Evolutionary conservation across 305 asterid genomes (phyloP), one percentile per base, ranked within the genome.

Genomic region (Solanum hybrid): DNA sequence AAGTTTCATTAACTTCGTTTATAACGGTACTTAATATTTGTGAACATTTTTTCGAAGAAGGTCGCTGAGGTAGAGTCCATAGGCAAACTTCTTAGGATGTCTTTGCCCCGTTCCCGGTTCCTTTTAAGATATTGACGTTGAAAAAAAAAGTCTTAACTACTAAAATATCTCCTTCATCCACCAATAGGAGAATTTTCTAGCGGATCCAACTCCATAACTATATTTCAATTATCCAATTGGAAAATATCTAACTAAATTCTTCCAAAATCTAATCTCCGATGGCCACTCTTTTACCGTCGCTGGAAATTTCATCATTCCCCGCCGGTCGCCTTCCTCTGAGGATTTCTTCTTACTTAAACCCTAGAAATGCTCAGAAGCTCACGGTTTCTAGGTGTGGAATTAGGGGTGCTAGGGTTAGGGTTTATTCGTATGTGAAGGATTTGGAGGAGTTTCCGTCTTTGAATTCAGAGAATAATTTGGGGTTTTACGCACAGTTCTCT

Each of bases 261-360:
- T 77, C 45, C 11, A 29, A 81, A 81, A 65, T 90, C 79, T 33
- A 76, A 33, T 83, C 36, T 37, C 88, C 91, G 32, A 95, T 95
- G 99, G 93, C 98, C 73, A 91, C 94, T 84, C 89, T 94, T 82
- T 73, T 94, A 57, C 94, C 91, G 73, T 93, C 96, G 90, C 94
- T 95, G 92, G 94, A 93, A 29, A 89, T 95, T 65, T 91, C 95
- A 2, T 89, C 94, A 36, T 77, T 94, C 86, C 89, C 92, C 87
- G 92, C 92, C 87, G 90, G 76, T 22, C 65, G 86, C 17, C 77
- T 81, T 80, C 94, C 93, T 26, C 84, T 14, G 68, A 90, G 91
- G 76, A 22, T 89, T 20, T 24, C 37, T 27, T 93, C 94, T 41
- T 24, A 22, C 39, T 73, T 36, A 4, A 87, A 31, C 29, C 38